Conservation (phyloP, 2,329 filamentous ascomycete species). For the Calonectria montana region DNA sequence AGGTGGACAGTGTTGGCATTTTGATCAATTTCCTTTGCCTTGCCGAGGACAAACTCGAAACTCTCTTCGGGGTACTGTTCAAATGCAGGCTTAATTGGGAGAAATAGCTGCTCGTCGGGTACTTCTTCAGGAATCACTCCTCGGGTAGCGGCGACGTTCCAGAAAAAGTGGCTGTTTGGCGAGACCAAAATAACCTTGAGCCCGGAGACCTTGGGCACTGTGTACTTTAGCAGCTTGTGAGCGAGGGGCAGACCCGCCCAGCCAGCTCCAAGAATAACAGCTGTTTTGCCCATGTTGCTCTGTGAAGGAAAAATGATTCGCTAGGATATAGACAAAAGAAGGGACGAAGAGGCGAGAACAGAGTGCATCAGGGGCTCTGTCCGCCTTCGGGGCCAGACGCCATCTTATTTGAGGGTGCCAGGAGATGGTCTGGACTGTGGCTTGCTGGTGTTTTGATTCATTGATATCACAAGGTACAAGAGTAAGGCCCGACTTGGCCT, state of each 20-base stretch:
- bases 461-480: constrained; percentile 6
- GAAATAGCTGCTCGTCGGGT: constrained; percentile 59
- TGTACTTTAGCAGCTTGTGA: constrained; percentile 64
- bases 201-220: constrained; percentile 52
- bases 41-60: constrained; percentile 63
- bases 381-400: not conserved
- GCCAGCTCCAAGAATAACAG: constrained; percentile 65
- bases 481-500: too few species aligned
- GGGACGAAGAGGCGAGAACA: not conserved
- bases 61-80: constrained; percentile 55
- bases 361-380: not conserved
- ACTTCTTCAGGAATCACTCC: constrained; percentile 62
- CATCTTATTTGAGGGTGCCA: not conserved
- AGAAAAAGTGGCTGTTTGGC: constrained; percentile 65
- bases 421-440: not conserved
- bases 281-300: constrained; percentile 57
- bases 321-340: not conserved
- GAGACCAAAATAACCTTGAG: constrained; percentile 65
- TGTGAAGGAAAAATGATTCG: not conserved
- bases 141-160: constrained; percentile 67
- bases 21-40: constrained; percentile 51
- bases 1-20: constrained; percentile 53
- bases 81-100: constrained; percentile 58
- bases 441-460: not conserved
- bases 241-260: constrained; percentile 63